phyloP scores from a whole-genome alignment of 129 eudicot species.

The Apium graveolens region DNA sequence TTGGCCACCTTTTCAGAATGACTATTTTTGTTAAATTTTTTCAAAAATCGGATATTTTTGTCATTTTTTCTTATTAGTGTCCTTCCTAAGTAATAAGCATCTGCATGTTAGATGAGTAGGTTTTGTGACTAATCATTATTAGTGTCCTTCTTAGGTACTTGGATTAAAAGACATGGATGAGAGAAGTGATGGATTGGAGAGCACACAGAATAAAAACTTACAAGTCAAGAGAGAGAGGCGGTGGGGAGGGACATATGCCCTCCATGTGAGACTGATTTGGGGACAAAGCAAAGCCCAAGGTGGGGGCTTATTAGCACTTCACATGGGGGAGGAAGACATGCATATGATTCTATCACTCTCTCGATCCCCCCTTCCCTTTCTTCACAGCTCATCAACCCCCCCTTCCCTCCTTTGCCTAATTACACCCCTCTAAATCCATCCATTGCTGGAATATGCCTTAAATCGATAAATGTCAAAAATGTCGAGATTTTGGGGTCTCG shows the following conservation, averaged over 20 bases:
- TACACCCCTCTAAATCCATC: background rate
- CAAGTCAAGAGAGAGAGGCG: slow-evolving; percentile 10
- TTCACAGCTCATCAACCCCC: slow-evolving; percentile 15
- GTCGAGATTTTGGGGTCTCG: no score
- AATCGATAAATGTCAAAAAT: no score
- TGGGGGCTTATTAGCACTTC: slow-evolving; percentile 35
- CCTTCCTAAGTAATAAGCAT: no score
- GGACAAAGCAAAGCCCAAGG: slow-evolving; percentile 34
- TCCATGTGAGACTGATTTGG: slow-evolving; percentile 45
- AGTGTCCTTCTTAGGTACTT: slow-evolving; percentile 12
- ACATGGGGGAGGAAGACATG: slow-evolving; percentile 28
- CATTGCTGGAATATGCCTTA: no score
- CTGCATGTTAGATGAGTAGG: background rate
- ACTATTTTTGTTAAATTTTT: no score
- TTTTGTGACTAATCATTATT: slow-evolving; percentile 21
- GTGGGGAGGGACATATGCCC: slow-evolving; percentile 22
- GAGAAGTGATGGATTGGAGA: slow-evolving; percentile 7
- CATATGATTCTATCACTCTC: slow-evolving; percentile 10
- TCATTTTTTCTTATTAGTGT: no score
- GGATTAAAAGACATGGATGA: background rate
- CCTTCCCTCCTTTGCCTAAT: background rate
- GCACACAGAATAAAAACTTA: slow-evolving; percentile 10
- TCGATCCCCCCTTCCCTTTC: slow-evolving; percentile 1
- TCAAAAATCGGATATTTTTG: no score
- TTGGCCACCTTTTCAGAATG: no score